A percentile compares a stretch with the other conserved stretches of the same genome.
Evolutionary conservation across 176 grass and related monocot genomes (phyloP).

Genomic region (Triticum dicoccoides): DNA sequence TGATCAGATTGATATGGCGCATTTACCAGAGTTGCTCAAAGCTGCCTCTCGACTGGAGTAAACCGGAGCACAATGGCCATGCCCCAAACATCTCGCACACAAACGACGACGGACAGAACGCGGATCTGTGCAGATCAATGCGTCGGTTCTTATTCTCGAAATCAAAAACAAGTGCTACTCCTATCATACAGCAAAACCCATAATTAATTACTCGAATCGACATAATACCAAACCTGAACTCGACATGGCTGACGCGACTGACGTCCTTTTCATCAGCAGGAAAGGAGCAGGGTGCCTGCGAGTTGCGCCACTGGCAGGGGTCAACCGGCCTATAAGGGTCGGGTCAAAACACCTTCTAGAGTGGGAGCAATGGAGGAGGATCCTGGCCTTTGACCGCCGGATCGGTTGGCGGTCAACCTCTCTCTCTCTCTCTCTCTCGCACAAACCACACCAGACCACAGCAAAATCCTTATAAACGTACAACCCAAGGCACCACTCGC

Average conservation of each 20-base stretch:
- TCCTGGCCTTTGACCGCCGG: constrained; percentile 13
- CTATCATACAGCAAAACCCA: background rate
- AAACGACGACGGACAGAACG: background rate
- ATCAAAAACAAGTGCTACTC: background rate
- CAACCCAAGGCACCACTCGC: background rate
- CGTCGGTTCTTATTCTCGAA: too few species aligned
- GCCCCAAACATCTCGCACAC: background rate
- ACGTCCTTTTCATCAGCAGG: background rate
- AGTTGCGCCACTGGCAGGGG: background rate
- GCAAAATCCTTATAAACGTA: constrained; percentile 10
- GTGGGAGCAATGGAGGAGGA: background rate
- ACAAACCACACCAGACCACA: background rate
- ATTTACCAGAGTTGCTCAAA: too few species aligned
- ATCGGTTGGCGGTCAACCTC: background rate
- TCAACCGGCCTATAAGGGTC: background rate
- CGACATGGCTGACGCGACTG: background rate
- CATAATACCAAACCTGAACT: background rate
- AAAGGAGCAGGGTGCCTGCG: background rate
- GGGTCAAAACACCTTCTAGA: background rate
- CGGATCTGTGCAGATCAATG: too few species aligned
- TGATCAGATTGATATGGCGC: too few species aligned
- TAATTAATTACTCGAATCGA: background rate
- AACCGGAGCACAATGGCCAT: too few species aligned
- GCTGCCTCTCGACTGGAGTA: too few species aligned
- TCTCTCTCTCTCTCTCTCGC: background rate